These are phyloP conservation scores for Backusella tuberculispora DNA, from an alignment of 192 early-diverging fungal genomes.

Conservation along the genomic window DNA sequence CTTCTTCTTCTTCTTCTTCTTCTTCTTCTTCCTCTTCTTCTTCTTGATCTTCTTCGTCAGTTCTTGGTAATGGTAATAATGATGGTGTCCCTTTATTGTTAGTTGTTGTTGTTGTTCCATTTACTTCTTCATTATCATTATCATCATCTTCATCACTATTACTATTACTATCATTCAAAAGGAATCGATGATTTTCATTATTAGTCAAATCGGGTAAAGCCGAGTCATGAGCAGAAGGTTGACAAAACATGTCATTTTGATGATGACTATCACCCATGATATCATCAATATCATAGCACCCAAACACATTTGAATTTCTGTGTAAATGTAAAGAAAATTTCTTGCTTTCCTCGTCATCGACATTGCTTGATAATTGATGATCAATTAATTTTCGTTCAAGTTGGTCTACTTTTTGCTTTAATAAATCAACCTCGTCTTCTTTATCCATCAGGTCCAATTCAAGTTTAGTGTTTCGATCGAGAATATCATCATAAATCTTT, in stretches of 20 bases:
- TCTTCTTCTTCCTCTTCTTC: conserved; percentile 39
- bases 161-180: background rate
- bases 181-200: background rate
- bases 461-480: conserved; percentile 12
- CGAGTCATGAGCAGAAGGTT: conserved; percentile 22
- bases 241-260: conserved; percentile 13
- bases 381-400: background rate
- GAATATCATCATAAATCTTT: conserved; percentile 26
- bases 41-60: conserved; percentile 18
- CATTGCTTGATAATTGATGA: background rate
- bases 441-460: conserved; percentile 27
- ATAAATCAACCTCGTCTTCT: conserved; percentile 25
- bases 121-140: background rate
- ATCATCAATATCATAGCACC: background rate
- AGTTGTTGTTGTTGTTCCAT: too few species aligned
- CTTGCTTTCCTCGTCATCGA: background rate
- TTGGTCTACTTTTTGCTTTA: conserved; percentile 28
- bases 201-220: conserved; percentile 23
- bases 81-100: too few species aligned
- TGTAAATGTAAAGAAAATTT: background rate
- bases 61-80: background rate
- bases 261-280: background rate
- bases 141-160: background rate
- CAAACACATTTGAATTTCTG: background rate
- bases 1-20: conserved; percentile 35